These are phyloP conservation scores for Trebouxia sp. DNA, from an alignment of 139 green algal genomes.

Conservation along the genomic window DNA sequence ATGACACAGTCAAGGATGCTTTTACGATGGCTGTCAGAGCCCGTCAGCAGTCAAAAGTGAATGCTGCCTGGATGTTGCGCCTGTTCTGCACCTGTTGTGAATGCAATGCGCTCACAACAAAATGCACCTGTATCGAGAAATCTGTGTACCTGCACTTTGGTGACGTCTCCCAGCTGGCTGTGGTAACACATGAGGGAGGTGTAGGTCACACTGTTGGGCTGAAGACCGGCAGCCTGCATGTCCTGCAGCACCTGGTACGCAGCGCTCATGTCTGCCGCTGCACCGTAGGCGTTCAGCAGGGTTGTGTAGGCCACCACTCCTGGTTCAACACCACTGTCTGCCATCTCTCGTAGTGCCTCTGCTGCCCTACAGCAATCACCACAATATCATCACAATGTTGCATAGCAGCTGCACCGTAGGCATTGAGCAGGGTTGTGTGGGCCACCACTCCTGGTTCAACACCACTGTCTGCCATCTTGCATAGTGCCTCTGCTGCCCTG, in stretches of 20 bases:
- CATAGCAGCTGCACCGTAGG: conserved; percentile 11
- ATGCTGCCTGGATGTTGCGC: too few species aligned
- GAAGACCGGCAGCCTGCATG: conserved; percentile 41
- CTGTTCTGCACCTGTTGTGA: neutral
- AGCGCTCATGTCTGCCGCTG: conserved; percentile 36
- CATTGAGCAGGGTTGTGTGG: conserved; percentile 10
- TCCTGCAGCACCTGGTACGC: conserved; percentile 34
- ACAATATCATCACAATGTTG: too few species aligned
- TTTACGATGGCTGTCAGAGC: too few species aligned
- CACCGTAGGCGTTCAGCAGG: conserved; percentile 1
- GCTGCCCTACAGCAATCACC: neutral
- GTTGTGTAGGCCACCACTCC: neutral
- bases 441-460: neutral
- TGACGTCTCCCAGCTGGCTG: neutral
- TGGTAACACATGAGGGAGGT: conserved; percentile 38
- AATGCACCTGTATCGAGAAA: too few species aligned
- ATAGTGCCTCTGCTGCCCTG: neutral
- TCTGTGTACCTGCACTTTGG: neutral
- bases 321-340: neutral
- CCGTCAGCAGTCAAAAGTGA: too few species aligned
- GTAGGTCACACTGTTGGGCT: conserved; percentile 36
- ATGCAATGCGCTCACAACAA: neutral
- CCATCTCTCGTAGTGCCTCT: neutral
- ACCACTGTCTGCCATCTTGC: neutral
- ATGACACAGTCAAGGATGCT: too few species aligned